Base-by-base conservation (phyloP, 2,329 filamentous ascomycete species). In the Aurifilum marmelostoma region DNA sequence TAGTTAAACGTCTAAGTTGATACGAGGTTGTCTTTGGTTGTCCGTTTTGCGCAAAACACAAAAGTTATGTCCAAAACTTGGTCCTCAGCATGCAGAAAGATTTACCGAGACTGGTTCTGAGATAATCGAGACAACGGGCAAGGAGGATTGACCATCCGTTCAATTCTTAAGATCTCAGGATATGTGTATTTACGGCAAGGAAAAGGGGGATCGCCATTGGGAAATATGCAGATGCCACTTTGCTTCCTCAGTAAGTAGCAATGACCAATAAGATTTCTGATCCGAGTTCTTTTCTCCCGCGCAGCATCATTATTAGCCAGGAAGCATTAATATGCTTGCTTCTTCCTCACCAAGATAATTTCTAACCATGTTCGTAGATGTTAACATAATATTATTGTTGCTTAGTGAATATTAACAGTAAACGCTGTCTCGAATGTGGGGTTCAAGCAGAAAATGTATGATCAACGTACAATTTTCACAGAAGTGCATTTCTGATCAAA, bases 1-100 rank as follows among this genome's bases (percentile, higher is more conserved):
- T 41, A 37, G 24, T 65, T 29, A 27, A n/a, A 65, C 63, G 52
- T 65, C 24, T 34, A 8, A 32, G 21, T 43, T 56, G 2, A 65
- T 43, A 37, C 37, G 43, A 59, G 52, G 52, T 52, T 59, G 63
- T 18, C 18, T 18, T n/a, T 29, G 52, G 12, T 6, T 29, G 27
- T 29, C 12, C n/a, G n/a, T 47, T 3, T 11, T 47, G 18, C 18
- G 24, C 27, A 32, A 29, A 47, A 2, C 21, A n/a, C 3, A 47
- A 47, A 47, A 1, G n/a, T n/a, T 47, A 47, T n/a, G 6, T 34
- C 21, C 16, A 21, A n/a, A n/a, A 2, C n/a, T 47, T 47, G 43
- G 21, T 9, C 43, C n/a, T 47, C 21, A 21, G 21, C 9, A n/a
- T 47, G 8, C n/a, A 47, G n/a, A 47, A n/a, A 47, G 43, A 21